Percentiles rank a stretch among this genome's conserved stretches.
These are phyloP conservation scores for Aspergillus fumigatiaffinis DNA, from an alignment of 2,329 filamentous ascomycete genomes.

Conservation along the genomic window DNA sequence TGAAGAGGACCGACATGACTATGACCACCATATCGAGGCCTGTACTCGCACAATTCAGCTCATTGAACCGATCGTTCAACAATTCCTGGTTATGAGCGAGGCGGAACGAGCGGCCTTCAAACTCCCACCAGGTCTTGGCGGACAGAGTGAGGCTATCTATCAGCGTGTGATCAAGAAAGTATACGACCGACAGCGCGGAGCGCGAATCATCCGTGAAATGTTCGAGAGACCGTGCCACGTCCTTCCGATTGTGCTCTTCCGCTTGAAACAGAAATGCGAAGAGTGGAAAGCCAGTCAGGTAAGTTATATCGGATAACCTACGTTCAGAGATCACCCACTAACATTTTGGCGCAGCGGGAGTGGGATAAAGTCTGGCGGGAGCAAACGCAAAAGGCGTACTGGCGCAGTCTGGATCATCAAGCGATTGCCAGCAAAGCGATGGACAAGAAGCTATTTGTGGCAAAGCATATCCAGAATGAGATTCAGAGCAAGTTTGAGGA, in stretches of 20 bases:
- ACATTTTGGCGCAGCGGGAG: slow-evolving; percentile 59
- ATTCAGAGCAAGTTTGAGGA: slow-evolving; percentile 93
- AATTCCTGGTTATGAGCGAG: slow-evolving; percentile 75
- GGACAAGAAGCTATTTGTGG: slow-evolving; percentile 87
- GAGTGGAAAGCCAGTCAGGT: slow-evolving; percentile 91
- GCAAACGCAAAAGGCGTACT: slow-evolving; percentile 91
- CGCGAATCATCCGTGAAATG: slow-evolving; percentile 81
- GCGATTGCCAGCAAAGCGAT: slow-evolving; percentile 81
- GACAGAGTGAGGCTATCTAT: slow-evolving; percentile 94
- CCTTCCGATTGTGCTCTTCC: slow-evolving; percentile 79
- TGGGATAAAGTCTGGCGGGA: slow-evolving; percentile 99
- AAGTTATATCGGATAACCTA: slow-evolving; percentile 14
- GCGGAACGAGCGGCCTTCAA: slow-evolving; percentile 70
- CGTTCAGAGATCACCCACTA: not conserved
- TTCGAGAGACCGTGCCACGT: slow-evolving; percentile 80
- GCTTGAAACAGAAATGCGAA: slow-evolving; percentile 93
- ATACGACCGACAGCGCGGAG: slow-evolving; percentile 79
- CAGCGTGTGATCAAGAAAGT: slow-evolving; percentile 97
- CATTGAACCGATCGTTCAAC: slow-evolving; percentile 87
- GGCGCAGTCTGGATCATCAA: slow-evolving; percentile 95
- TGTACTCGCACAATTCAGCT: slow-evolving; percentile 94
- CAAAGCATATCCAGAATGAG: slow-evolving; percentile 83
- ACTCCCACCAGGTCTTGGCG: slow-evolving; percentile 78
- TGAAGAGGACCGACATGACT: slow-evolving; percentile 96
- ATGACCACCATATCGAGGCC: slow-evolving; percentile 96